Evolutionary conservation across 345 rosid genomes (phyloP).

Genomic region (Eucalyptus cloeziana): DNA sequence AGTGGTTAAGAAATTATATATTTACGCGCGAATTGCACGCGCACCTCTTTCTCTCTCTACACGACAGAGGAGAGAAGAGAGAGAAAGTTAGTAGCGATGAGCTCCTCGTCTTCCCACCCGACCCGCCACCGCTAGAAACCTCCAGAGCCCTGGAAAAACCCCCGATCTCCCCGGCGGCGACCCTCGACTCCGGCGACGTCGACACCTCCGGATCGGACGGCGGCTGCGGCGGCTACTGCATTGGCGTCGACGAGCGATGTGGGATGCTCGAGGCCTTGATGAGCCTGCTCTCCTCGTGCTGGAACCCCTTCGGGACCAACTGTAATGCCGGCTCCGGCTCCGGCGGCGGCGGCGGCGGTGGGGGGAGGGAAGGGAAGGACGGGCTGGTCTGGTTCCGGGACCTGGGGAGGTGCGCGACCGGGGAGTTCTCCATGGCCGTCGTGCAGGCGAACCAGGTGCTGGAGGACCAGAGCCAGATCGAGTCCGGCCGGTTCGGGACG

Average conservation of each 20-base stretch:
- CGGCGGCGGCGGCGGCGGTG: neutral
- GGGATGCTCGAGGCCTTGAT: conserved; percentile 86
- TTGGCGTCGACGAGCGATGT: conserved; percentile 43
- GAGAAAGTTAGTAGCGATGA: neutral
- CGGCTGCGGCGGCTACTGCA: conserved; percentile 4
- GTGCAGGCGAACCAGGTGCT: conserved; percentile 82
- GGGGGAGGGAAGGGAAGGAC: conserved; percentile 49
- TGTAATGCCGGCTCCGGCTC: neutral
- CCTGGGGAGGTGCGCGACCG: conserved; percentile 48
- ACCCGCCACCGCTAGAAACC: conserved; percentile 17
- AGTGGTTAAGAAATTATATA: too few relatives aligned
- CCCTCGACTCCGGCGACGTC: neutral
- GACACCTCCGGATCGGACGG: neutral
- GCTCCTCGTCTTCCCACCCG: conserved; percentile 29
- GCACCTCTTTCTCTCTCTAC: neutral
- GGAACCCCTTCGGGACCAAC: conserved; percentile 59
- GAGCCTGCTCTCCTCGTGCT: conserved; percentile 76
- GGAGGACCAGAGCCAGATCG: conserved; percentile 88
- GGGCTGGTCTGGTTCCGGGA: conserved; percentile 81
- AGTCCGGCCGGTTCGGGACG: conserved; percentile 85
- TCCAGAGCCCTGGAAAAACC: neutral
- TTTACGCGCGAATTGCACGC: neutral
- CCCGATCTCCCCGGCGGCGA: neutral
- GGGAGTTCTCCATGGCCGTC: conserved; percentile 88
- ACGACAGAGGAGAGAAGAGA: neutral